Evolutionary conservation across 1,284 basidiomycete species (phyloP).

Genomic region (Leucoagaricus sp.): DNA sequence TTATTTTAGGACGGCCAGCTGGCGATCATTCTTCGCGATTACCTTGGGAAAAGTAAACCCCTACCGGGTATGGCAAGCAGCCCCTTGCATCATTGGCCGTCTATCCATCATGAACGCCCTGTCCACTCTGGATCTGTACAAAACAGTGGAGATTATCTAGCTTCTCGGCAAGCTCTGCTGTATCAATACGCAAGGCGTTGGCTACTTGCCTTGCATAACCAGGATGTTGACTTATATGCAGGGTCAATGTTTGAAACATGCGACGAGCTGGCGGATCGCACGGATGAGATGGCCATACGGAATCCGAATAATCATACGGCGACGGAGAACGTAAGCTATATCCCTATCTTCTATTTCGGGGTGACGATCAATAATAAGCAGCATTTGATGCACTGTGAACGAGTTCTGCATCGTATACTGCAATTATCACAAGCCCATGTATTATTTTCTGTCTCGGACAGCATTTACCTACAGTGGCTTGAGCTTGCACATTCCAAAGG

Average conservation of each 20-base stretch:
- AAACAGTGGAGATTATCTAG: constrained; percentile 68
- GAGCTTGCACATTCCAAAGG: constrained; percentile 31
- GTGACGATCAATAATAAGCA: constrained; percentile 2
- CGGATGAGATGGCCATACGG: neutral
- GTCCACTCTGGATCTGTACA: constrained; percentile 41
- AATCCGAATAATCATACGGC: neutral
- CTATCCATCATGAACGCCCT: constrained; percentile 35
- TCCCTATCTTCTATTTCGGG: neutral
- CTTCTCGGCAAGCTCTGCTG: constrained; percentile 50
- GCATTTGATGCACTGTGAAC: constrained; percentile 32
- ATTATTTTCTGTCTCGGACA: constrained; percentile 62
- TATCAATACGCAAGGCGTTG: constrained; percentile 59
- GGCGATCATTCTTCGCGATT: constrained; percentile 63
- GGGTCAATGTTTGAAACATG: constrained; percentile 51
- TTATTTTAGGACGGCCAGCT: constrained; percentile 57
- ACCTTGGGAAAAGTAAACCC: constrained; percentile 49
- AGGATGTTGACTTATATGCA: constrained; percentile 52
- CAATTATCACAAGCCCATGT: constrained; percentile 56
- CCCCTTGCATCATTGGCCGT: constrained; percentile 53
- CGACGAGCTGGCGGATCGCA: constrained; percentile 45
- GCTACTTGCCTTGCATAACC: constrained; percentile 65
- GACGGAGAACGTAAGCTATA: neutral
- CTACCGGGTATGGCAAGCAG: constrained; percentile 62
- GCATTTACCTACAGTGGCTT: constrained; percentile 67
- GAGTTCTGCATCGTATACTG: constrained; percentile 51